A percentile compares a stretch with the other conserved stretches of the same genome.
Evolutionary conservation across 768 basidiomycete genomes (phyloP).

Genomic region (Suillus placidus): DNA sequence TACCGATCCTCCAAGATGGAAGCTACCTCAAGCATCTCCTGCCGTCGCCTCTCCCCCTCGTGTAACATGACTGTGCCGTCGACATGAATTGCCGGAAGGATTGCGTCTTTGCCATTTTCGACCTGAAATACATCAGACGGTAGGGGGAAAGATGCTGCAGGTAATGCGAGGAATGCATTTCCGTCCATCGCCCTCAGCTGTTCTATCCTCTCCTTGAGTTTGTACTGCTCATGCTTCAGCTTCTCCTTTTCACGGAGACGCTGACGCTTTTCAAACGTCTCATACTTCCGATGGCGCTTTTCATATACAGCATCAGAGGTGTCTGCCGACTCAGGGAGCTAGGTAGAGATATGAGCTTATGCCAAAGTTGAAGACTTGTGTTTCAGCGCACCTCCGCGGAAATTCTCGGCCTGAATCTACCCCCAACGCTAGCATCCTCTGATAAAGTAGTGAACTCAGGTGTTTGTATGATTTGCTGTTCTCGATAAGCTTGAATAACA

Average conservation of each 20-base stretch:
- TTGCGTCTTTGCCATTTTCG: slow-evolving; percentile 29
- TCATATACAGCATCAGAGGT: slow-evolving; percentile 82
- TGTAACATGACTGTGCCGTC: slow-evolving; percentile 41
- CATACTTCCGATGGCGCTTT: slow-evolving; percentile 84
- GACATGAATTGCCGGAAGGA: slow-evolving; percentile 36
- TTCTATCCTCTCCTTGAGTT: slow-evolving; percentile 86
- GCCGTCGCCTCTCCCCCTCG: slow-evolving; percentile 75
- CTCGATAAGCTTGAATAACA: slow-evolving; percentile 69
- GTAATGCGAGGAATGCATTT: slow-evolving; percentile 65
- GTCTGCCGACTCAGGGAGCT: slow-evolving; percentile 53
- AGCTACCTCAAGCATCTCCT: slow-evolving; percentile 76
- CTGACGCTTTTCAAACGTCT: slow-evolving; percentile 82
- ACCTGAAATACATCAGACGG: slow-evolving; percentile 29
- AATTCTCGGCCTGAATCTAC: slow-evolving; percentile 70
- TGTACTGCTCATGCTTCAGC: slow-evolving; percentile 89
- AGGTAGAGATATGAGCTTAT: slow-evolving; percentile 8
- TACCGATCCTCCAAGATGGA: slow-evolving; percentile 70
- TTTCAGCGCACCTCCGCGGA: slow-evolving; percentile 65
- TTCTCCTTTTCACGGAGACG: slow-evolving; percentile 90
- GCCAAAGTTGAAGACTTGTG: neutral
- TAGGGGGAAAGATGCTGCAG: slow-evolving; percentile 58
- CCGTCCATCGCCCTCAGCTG: slow-evolving; percentile 77
- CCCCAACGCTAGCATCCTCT: slow-evolving; percentile 57
- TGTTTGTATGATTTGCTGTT: slow-evolving; percentile 75
- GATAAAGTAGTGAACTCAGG: slow-evolving; percentile 61